Conservation (phyloP, 331 rosid genomes). For the Malus hybrid region DNA sequence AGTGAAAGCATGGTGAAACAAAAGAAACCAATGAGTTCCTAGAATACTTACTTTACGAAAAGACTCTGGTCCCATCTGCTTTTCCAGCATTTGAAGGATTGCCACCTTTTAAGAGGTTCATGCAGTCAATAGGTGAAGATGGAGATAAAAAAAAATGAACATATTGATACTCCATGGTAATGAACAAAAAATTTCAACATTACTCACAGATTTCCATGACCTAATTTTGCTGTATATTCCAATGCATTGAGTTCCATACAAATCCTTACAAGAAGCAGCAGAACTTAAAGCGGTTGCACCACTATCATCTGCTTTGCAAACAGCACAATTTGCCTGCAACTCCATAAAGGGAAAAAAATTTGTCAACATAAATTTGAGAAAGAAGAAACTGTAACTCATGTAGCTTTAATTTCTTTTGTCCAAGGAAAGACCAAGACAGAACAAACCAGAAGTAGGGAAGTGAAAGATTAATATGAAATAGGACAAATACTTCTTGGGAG, state of each 20-base stretch:
- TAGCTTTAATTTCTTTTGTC: neutral
- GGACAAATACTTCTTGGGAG: neutral
- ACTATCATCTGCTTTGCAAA: constrained; percentile 71
- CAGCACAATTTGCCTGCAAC: constrained; percentile 87
- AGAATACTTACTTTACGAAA: constrained; percentile 74
- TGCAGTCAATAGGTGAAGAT: neutral
- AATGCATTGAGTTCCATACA: constrained; percentile 85
- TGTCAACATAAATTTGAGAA: neutral
- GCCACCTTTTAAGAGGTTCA: constrained; percentile 56
- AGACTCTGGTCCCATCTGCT: constrained; percentile 98
- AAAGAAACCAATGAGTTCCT: neutral
- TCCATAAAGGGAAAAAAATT: neutral
- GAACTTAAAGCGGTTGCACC: constrained; percentile 89
- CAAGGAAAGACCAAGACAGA: neutral
- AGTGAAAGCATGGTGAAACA: neutral
- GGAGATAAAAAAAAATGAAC: neutral
- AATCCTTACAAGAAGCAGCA: constrained; percentile 80
- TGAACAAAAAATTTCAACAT: constrained; percentile 7
- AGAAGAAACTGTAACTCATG: neutral
- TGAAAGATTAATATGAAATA: neutral
- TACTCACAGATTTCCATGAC: constrained; percentile 94
- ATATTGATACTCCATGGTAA: neutral
- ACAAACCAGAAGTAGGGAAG: neutral
- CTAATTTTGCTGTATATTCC: constrained; percentile 86
- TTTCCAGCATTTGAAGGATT: constrained; percentile 94